These are phyloP conservation scores for Russula earlei DNA, from an alignment of 768 basidiomycete genomes.

Conservation along the genomic window DNA sequence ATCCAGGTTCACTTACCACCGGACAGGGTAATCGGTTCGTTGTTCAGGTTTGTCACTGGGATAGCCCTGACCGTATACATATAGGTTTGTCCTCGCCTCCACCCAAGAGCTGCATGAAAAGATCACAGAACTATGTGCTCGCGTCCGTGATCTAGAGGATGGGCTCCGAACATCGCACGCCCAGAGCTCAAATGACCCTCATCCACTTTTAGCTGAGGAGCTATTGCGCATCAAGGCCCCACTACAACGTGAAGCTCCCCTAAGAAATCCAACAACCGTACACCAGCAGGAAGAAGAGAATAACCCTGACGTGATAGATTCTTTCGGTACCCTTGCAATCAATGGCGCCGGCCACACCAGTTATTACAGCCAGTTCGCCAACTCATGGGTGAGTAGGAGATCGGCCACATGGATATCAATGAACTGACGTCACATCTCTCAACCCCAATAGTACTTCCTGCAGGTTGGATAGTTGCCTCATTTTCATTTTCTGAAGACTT, in stretches of 20 bases:
- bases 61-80: conserved; percentile 3
- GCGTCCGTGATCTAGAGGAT: conserved; percentile 72
- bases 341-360: conserved; percentile 62
- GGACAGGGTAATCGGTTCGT: conserved; percentile 71
- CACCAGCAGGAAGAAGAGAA: conserved; percentile 47
- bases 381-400: conserved; percentile 52
- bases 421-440: conserved; percentile 18
- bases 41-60: background rate
- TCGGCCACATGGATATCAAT: background rate
- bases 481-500: conserved; percentile 7
- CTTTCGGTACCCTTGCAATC: conserved; percentile 73
- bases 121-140: conserved; percentile 60
- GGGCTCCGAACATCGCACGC: conserved; percentile 51
- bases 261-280: conserved; percentile 27
- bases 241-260: conserved; percentile 48
- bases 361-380: conserved; percentile 68
- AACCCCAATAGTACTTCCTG: conserved; percentile 49
- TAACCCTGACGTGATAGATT: conserved; percentile 64
- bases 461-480: conserved; percentile 39
- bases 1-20: conserved; percentile 64
- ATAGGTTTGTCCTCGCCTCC: conserved; percentile 68
- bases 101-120: conserved; percentile 79
- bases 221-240: conserved; percentile 69
- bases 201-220: conserved; percentile 64
- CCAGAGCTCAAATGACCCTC: conserved; percentile 46